Conservation (phyloP, 495 filamentous ascomycete genomes). For the Penicillium arizonense region DNA sequence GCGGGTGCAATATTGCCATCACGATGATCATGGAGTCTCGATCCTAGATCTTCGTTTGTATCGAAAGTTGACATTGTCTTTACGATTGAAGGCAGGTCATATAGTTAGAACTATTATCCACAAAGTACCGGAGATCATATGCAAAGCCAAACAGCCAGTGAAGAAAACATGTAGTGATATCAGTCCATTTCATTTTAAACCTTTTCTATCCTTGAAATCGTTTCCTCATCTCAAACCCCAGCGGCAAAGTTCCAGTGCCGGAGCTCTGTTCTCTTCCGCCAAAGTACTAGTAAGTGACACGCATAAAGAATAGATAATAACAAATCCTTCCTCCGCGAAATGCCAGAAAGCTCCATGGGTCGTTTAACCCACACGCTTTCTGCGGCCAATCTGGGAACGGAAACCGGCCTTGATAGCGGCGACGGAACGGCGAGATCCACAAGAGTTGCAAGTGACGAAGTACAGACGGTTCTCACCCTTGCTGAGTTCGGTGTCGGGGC, state of each 20-base stretch:
- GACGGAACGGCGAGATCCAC: constrained; percentile 85
- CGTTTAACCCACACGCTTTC: constrained; percentile 58
- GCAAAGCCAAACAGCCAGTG: neutral
- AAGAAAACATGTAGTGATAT: constrained; percentile 7
- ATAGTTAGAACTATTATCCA: too few relatives aligned
- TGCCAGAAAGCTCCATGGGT: constrained; percentile 8
- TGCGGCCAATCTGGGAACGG: constrained; percentile 95
- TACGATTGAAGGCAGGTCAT: too few relatives aligned
- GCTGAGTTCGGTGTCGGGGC: constrained; percentile 91
- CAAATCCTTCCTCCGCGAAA: constrained; percentile 18
- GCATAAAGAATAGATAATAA: constrained; percentile 24
- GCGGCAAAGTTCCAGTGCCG: constrained; percentile 9
- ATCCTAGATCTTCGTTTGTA: too few relatives aligned
- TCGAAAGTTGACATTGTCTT: too few relatives aligned
- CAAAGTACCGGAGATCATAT: too few relatives aligned
- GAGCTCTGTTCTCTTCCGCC: constrained; percentile 10
- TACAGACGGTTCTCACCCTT: constrained; percentile 97
- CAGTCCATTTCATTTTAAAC: constrained; percentile 25
- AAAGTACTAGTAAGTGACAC: constrained; percentile 18
- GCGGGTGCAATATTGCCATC: too few relatives aligned
- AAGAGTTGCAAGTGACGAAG: constrained; percentile 83
- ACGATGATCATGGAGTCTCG: too few relatives aligned
- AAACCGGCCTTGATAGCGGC: constrained; percentile 99
- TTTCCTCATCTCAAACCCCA: constrained; percentile 19
- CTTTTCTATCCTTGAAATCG: constrained; percentile 20